Evolutionary conservation across 768 basidiomycete species (phyloP).

Genomic region (Goffeauzyma gilvescens): DNA sequence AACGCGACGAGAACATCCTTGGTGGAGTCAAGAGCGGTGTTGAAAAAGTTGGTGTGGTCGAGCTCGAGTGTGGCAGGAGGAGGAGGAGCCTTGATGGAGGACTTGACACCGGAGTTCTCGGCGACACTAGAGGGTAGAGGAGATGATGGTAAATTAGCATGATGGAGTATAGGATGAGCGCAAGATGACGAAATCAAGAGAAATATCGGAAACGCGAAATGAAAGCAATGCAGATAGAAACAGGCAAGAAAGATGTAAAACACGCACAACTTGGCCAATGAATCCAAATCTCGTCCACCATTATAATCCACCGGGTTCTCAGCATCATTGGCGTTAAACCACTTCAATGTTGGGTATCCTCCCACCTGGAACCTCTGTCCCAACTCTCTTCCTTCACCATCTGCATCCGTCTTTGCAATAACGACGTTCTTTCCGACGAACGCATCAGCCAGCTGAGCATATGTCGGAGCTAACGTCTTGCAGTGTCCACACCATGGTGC

Average conservation of each 20-base stretch:
- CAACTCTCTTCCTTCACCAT: slow-evolving; percentile 59
- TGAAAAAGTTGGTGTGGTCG: slow-evolving; percentile 53
- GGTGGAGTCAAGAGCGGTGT: slow-evolving; percentile 46
- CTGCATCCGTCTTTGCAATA: slow-evolving; percentile 82
- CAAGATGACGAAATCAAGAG: background rate
- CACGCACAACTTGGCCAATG: slow-evolving; percentile 56
- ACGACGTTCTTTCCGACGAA: slow-evolving; percentile 61
- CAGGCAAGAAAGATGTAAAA: background rate
- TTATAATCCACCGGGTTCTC: slow-evolving; percentile 47
- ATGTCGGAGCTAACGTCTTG: slow-evolving; percentile 43
- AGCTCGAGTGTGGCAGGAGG: slow-evolving; percentile 51
- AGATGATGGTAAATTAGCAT: background rate
- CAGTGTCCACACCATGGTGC: slow-evolving; percentile 6
- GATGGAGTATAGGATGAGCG: background rate
- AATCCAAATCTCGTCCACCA: slow-evolving; percentile 61
- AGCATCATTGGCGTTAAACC: slow-evolving; percentile 55
- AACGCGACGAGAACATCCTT: slow-evolving; percentile 65
- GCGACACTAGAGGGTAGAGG: slow-evolving; percentile 43
- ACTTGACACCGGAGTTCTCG: slow-evolving; percentile 57
- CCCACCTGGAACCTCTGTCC: slow-evolving; percentile 58
- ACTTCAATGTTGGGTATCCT: slow-evolving; percentile 85
- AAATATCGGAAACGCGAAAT: background rate
- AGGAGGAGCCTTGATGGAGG: slow-evolving; percentile 69
- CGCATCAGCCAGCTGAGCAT: slow-evolving; percentile 78
- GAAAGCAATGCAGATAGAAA: background rate